Conservation (phyloP, 2,329 filamentous ascomycete species). For the Lasiodiplodia gonubiensis region DNA sequence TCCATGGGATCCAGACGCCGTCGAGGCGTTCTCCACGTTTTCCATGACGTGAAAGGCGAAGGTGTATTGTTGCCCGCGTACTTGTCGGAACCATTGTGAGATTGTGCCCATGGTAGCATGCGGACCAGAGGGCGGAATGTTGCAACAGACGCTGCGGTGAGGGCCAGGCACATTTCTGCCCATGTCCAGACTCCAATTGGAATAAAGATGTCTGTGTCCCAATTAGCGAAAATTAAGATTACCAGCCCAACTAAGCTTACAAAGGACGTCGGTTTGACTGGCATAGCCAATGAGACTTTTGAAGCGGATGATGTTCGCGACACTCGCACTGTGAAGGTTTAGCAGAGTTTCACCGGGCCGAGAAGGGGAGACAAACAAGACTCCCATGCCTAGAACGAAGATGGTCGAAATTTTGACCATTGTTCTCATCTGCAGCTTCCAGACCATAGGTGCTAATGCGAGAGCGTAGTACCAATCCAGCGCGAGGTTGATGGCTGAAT, state of each 20-base stretch:
- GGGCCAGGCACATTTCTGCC: not conserved
- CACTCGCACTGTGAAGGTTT: not conserved
- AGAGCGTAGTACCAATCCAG: constrained; percentile 23
- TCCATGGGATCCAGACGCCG: not conserved
- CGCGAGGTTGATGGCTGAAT: not conserved
- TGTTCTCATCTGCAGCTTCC: constrained; percentile 12
- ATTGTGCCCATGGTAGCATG: not conserved
- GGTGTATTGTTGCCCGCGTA: not conserved
- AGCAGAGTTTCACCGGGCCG: not conserved
- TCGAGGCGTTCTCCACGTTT: not conserved
- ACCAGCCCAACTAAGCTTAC: not conserved
- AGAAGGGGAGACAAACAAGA: not conserved
- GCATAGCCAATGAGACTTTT: constrained; percentile 6
- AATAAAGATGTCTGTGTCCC: not conserved
- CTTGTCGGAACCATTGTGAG: constrained; percentile 1
- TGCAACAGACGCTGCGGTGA: not conserved
- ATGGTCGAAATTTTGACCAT: constrained; percentile 11
- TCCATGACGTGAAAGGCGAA: constrained; percentile 1
- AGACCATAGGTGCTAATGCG: constrained; percentile 16
- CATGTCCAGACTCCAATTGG: not conserved
- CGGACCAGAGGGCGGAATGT: constrained; percentile 17
- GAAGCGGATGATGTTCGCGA: constrained; percentile 18
- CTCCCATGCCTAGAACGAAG: not conserved
- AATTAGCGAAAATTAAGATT: not conserved
- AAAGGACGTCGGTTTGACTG: not conserved